Base-by-base conservation (phyloP, 1,284 basidiomycete genomes). In the Malassezia sp. region DNA sequence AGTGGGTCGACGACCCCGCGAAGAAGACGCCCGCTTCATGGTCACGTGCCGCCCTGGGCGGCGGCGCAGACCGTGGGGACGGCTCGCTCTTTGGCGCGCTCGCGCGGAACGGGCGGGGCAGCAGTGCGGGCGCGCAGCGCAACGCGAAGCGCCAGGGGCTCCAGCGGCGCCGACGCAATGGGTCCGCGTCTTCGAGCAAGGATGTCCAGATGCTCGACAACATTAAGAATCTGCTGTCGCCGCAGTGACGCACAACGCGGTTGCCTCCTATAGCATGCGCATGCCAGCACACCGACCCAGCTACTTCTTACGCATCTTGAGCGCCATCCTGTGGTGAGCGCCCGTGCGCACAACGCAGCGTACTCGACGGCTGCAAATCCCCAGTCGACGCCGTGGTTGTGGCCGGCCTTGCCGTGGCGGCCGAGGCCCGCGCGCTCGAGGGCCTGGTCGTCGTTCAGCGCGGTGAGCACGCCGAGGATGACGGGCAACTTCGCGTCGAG, bases 371-470 rank as follows among this genome's bases (percentile, higher is more conserved):
- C 91, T 9, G 90, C 90, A 35, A 81, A 71, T 14, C 83, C 91
- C 90, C 91, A 97, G 64, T 96, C 91, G 71, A 90, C 83, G 26
- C 91, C 90, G 61, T 91, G 88, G 69, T 91, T 91, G 67, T 91
- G 87, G 2, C 84, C 84, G 63, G 81, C 80, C 18, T 78, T 80
- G 39, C 73, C 74, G 4, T 80, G 82, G 21, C 55, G 49, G 8
- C 54, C 62, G 35, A 96, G 74, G 3, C 93, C 91, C 14, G 89
- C 86, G 50, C 91, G 75, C 64, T 89, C 84, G 61, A 95, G 72
- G 14, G 93, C 93, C 74, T 99, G 91, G 60, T 91, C 85, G 52
- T 97, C 91, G 37, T 76, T 85, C 54, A 97, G 77, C 31, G 82
- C 85, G 12, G 91, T 99, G 61, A 99, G 75, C 11, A 99, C 87